phyloP scores from a whole-genome alignment of 2,329 filamentous ascomycete genomes.

The Cryphonectria naterciae region DNA sequence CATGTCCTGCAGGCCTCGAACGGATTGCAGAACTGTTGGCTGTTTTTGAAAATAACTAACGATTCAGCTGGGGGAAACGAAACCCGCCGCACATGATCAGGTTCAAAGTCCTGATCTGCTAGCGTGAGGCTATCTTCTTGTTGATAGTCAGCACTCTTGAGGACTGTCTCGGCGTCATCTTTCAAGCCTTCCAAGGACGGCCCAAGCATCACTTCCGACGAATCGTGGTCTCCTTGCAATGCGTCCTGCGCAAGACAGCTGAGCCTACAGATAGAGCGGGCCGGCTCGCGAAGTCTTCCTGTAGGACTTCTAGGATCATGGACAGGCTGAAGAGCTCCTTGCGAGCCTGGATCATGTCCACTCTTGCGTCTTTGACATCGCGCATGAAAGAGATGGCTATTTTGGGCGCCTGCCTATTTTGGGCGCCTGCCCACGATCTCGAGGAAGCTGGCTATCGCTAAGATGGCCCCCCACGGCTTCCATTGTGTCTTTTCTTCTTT shows the following conservation, averaged over 20 bases:
- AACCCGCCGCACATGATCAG: neutral
- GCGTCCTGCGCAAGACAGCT: neutral
- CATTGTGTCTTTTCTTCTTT: neutral
- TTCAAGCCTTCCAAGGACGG: slow-evolving; percentile 7
- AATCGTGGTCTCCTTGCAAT: neutral
- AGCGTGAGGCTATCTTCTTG: neutral
- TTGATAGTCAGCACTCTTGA: slow-evolving; percentile 8
- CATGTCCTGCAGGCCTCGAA: slow-evolving; percentile 18
- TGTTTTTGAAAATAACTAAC: neutral
- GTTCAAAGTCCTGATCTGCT: neutral
- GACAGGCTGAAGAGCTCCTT: slow-evolving; percentile 13
- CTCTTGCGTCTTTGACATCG: slow-evolving; percentile 15
- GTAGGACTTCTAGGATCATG: neutral
- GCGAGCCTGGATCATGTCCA: slow-evolving; percentile 15
- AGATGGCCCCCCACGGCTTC: slow-evolving; percentile 9
- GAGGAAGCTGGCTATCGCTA: slow-evolving; percentile 7
- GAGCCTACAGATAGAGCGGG: neutral
- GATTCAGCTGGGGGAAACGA: neutral
- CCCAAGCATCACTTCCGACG: neutral
- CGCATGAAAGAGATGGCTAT: slow-evolving; percentile 15
- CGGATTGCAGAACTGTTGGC: neutral
- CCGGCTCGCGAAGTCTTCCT: neutral
- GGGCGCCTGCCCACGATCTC: slow-evolving; percentile 2
- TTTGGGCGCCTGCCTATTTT: neutral
- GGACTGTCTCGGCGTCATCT: slow-evolving; percentile 14